A percentile compares a stretch with the other conserved stretches of the same genome.
These are phyloP conservation scores for Dendrobium officinale DNA, from an alignment of 106 monocot genomes.

Conservation along the genomic window DNA sequence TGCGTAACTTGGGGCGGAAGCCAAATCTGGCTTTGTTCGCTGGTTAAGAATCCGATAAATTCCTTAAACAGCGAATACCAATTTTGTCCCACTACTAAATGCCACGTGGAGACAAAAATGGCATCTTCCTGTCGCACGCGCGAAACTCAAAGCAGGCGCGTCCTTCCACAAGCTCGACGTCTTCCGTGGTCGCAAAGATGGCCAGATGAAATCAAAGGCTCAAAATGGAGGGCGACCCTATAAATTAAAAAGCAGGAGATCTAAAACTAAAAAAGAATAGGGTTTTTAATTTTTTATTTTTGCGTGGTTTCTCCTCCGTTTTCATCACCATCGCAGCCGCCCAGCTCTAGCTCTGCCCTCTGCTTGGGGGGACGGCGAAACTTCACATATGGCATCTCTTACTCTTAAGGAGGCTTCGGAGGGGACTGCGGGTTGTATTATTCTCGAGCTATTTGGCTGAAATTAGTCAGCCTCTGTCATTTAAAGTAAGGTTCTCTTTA, in stretches of 20 bases:
- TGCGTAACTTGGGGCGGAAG: slow-evolving; percentile 1
- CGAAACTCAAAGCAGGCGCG: background rate
- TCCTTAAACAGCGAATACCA: background rate
- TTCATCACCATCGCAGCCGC: background rate
- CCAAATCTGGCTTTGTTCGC: background rate
- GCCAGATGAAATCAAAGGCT: background rate
- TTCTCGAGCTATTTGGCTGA: background rate
- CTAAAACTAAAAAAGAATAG: background rate
- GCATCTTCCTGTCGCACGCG: background rate
- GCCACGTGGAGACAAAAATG: background rate
- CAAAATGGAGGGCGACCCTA: background rate
- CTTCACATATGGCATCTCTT: background rate
- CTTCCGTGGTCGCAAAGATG: background rate
- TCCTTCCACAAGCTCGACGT: background rate
- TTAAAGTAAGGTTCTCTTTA: background rate
- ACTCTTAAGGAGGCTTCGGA: background rate
- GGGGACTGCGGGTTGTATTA: no score
- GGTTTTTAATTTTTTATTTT: background rate
- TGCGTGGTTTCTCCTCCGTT: background rate
- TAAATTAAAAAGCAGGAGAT: background rate
- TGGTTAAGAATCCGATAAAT: background rate
- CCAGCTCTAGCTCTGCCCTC: background rate
- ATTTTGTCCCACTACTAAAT: background rate
- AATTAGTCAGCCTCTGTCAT: background rate
- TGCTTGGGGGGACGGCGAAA: background rate